Evolutionary conservation across 305 asterid species (phyloP).

Genomic region (Petunia hybrid): DNA sequence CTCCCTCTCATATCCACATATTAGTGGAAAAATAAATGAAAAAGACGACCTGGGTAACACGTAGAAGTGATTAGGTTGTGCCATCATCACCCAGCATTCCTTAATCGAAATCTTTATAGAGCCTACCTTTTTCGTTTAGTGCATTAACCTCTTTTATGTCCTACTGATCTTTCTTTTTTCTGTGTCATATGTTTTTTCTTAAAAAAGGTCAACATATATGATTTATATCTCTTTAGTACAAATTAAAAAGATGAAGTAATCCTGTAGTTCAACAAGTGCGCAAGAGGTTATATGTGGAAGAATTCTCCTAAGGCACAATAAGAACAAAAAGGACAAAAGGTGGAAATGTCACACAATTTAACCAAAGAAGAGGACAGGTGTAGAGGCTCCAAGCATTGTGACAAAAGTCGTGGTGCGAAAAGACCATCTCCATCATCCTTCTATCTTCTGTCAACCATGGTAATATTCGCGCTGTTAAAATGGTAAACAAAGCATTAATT

Average conservation of each 20-base stretch:
- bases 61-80: not conserved
- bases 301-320: not conserved
- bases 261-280: not conserved
- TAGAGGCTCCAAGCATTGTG: not conserved
- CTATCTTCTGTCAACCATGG: not conserved
- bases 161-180: not conserved
- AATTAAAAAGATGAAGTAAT: not conserved
- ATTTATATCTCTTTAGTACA: not conserved
- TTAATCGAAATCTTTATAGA: not conserved
- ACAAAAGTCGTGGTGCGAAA: not conserved
- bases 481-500: not conserved
- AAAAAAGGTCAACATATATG: not conserved
- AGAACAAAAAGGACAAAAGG: not conserved
- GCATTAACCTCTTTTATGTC: not conserved
- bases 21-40: not conserved
- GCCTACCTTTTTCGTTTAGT: not conserved
- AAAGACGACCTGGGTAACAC: not conserved
- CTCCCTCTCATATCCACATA: not conserved
- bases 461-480: not conserved
- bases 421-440: not conserved
- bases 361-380: slow-evolving; percentile 1
- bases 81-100: slow-evolving; percentile 7
- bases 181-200: not conserved
- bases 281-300: not conserved
- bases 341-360: not conserved